These are phyloP conservation scores for Calonectria pseudoturangicola DNA, from an alignment of 2,329 filamentous ascomycete species.

Conservation along the genomic window DNA sequence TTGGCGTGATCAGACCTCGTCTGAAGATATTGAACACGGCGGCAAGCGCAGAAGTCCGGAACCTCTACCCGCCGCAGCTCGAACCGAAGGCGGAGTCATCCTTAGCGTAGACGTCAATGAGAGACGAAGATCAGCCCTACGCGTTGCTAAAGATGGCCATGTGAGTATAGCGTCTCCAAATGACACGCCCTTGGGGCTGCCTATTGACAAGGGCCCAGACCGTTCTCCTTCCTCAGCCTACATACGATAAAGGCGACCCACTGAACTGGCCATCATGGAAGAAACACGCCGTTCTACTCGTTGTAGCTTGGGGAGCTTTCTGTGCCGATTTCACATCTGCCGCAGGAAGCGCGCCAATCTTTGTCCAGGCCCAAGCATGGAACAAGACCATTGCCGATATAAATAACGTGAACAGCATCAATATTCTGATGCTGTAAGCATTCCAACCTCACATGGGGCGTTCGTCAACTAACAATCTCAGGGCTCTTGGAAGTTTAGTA, in stretches of 20 bases:
- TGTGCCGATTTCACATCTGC: constrained; percentile 47
- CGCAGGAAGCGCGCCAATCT: constrained; percentile 44
- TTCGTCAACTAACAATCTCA: not conserved
- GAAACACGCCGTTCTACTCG: constrained; percentile 48
- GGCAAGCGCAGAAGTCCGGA: constrained; percentile 21
- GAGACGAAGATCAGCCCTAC: constrained; percentile 33
- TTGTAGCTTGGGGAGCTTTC: constrained; percentile 45
- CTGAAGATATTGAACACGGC: constrained; percentile 36
- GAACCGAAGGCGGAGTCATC: constrained; percentile 42
- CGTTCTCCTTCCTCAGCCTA: constrained; percentile 47
- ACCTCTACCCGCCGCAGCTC: constrained; percentile 38
- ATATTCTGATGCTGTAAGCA: constrained; percentile 45
- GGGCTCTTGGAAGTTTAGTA: constrained; percentile 43
- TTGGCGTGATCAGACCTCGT: constrained; percentile 44
- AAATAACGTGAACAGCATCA: constrained; percentile 48
- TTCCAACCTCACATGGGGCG: too few species aligned
- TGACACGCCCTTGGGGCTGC: not conserved
- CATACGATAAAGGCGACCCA: constrained; percentile 42
- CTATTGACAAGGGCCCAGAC: constrained; percentile 22
- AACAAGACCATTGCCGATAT: constrained; percentile 29
- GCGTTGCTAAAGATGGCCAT: constrained; percentile 46
- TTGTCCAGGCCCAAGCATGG: constrained; percentile 47
- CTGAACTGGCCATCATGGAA: constrained; percentile 49
- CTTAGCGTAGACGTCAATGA: constrained; percentile 33
- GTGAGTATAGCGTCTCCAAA: constrained; percentile 20